Conservation (phyloP, 1,284 basidiomycete species). For the Trametes polyzona region DNA sequence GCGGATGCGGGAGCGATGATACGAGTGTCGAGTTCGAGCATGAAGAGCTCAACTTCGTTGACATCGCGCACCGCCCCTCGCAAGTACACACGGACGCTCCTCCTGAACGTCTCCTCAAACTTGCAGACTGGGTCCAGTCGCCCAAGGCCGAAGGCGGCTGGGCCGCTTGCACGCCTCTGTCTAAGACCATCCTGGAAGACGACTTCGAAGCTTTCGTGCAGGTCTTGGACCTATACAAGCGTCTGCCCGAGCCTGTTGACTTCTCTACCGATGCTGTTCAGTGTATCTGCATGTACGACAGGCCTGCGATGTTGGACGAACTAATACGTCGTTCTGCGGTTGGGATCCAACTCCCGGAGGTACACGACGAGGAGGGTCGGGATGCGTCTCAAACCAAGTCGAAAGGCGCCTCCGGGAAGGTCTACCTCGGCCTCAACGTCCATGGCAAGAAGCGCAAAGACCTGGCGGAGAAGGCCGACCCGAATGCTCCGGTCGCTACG, state of each 20-base stretch:
- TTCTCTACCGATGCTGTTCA: constrained; percentile 23
- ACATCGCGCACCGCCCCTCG: constrained; percentile 53
- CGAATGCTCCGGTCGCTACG: constrained; percentile 37
- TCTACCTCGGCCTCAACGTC: constrained; percentile 60
- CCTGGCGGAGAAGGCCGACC: constrained; percentile 51
- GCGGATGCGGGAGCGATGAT: constrained; percentile 39
- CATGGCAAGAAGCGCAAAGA: constrained; percentile 63
- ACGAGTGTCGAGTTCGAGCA: constrained; percentile 40
- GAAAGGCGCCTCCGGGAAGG: constrained; percentile 40
- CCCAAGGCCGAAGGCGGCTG: constrained; percentile 8
- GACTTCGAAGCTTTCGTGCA: constrained; percentile 57
- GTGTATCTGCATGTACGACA: constrained; percentile 43
- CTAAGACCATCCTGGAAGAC: constrained; percentile 44
- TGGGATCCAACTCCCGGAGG: constrained; percentile 43
- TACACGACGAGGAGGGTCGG: constrained; percentile 27
- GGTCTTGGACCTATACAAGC: constrained; percentile 47
- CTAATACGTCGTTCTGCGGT: constrained; percentile 54
- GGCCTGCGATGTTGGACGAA: constrained; percentile 54
- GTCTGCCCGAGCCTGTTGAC: constrained; percentile 25
- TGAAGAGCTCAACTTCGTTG: constrained; percentile 44
- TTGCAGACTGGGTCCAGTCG: constrained; percentile 18
- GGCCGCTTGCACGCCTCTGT: constrained; percentile 26
- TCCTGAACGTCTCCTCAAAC: constrained; percentile 42
- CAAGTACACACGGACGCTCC: constrained; percentile 43
- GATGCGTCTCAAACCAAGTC: constrained; percentile 27